Conservation (phyloP, 2,329 filamentous ascomycete genomes). For the Aspergillus amoenus region DNA sequence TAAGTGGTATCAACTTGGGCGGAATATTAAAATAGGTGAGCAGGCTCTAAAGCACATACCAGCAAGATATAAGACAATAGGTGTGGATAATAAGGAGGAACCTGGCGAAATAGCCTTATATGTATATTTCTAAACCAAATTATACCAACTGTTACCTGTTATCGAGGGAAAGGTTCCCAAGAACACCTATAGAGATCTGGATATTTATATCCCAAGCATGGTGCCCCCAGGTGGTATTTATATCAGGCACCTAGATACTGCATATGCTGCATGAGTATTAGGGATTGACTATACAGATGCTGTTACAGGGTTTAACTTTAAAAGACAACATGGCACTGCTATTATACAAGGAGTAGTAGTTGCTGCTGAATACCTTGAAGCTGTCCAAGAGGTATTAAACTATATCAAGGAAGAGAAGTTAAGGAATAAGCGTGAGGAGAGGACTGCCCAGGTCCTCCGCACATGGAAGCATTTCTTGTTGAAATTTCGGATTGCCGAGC, state of each 20-base stretch:
- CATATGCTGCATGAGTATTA: slow-evolving; percentile 70
- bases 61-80: slow-evolving; percentile 38
- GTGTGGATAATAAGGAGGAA: slow-evolving; percentile 40
- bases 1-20: slow-evolving; percentile 86
- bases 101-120: slow-evolving; percentile 60
- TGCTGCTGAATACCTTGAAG: slow-evolving; percentile 70
- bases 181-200: slow-evolving; percentile 63
- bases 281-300: slow-evolving; percentile 86
- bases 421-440: slow-evolving; percentile 60
- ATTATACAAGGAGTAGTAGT: slow-evolving; percentile 77
- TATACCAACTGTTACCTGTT: slow-evolving; percentile 75
- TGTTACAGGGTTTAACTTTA: slow-evolving; percentile 86
- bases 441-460: slow-evolving; percentile 50
- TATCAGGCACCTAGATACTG: slow-evolving; percentile 58
- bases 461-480: slow-evolving; percentile 61
- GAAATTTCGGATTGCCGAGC: slow-evolving; percentile 68
- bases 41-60: slow-evolving; percentile 76
- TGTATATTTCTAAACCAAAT: slow-evolving; percentile 61
- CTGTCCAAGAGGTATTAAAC: slow-evolving; percentile 67
- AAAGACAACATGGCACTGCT: slow-evolving; percentile 83
- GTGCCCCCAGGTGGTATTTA: slow-evolving; percentile 60
- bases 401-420: slow-evolving; percentile 66
- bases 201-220: slow-evolving; percentile 65
- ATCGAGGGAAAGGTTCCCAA: slow-evolving; percentile 67
- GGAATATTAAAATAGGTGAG: slow-evolving; percentile 74